Evolutionary conservation across 768 basidiomycete genomes (phyloP).

Genomic region (Suillus brevipes): DNA sequence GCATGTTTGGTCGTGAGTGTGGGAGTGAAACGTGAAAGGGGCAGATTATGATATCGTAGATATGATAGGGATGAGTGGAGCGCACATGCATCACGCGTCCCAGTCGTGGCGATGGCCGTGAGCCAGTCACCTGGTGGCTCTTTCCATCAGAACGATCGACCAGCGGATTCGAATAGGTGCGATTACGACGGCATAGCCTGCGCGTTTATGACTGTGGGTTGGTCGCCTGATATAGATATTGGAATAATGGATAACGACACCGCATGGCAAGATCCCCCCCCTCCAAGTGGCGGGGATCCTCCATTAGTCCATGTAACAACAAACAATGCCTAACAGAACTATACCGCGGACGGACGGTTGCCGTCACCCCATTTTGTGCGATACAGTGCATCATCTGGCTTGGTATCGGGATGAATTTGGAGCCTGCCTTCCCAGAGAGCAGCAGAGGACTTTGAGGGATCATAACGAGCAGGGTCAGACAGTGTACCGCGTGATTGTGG

Average conservation of each 20-base stretch:
- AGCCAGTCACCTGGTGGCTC: background rate
- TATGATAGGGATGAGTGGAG: background rate
- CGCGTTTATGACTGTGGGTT: background rate
- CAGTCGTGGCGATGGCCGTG: background rate
- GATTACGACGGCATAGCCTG: slow-evolving; percentile 3
- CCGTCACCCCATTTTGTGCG: slow-evolving; percentile 31
- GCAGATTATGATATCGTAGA: background rate
- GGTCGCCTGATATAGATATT: slow-evolving; percentile 3
- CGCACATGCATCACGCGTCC: background rate
- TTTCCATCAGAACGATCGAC: slow-evolving; percentile 8
- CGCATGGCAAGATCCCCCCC: background rate
- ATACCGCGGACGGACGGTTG: slow-evolving; percentile 16
- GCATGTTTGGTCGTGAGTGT: slow-evolving; percentile 1
- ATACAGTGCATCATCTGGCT: slow-evolving; percentile 57
- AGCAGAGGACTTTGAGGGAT: slow-evolving; percentile 80
- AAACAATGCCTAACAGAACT: background rate
- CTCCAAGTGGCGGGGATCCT: background rate
- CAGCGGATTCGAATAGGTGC: background rate
- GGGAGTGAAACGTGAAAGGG: slow-evolving; percentile 4
- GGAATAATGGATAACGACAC: slow-evolving; percentile 4
- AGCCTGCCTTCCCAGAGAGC: slow-evolving; percentile 84
- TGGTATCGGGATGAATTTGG: slow-evolving; percentile 86
- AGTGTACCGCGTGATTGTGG: slow-evolving; percentile 57
- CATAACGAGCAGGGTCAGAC: slow-evolving; percentile 72
- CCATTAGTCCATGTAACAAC: slow-evolving; percentile 1